phyloP scores from a whole-genome alignment of 2,329 filamentous ascomycete species.

The Colletotrichum viniferum region DNA sequence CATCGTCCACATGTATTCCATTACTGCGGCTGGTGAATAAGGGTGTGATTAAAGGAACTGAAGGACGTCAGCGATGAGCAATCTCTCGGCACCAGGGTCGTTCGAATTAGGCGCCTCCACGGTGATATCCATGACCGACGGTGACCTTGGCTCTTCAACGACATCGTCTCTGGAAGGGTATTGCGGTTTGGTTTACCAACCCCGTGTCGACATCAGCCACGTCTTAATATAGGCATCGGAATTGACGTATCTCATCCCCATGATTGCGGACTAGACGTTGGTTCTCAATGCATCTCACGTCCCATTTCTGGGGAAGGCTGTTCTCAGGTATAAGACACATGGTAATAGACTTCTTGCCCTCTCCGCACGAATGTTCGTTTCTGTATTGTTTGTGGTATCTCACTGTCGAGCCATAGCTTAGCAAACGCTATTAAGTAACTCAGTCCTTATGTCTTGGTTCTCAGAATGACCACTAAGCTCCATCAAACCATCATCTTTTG shows the following conservation, averaged over 20 bases:
- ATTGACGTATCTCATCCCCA: neutral
- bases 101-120: neutral
- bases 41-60: rapidly evolving
- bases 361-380: no score
- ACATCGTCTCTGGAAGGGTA: no score
- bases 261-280: neutral
- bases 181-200: neutral
- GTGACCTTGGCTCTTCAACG: neutral
- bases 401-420: neutral
- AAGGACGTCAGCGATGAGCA: neutral
- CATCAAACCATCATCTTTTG: rapidly evolving
- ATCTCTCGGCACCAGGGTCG: rapidly evolving
- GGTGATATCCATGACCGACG: rapidly evolving
- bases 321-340: neutral
- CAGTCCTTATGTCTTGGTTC: neutral
- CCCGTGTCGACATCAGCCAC: neutral
- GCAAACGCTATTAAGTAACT: neutral
- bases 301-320: neutral
- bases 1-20: neutral
- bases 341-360: no score
- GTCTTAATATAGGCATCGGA: neutral
- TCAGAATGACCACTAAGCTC: rapidly evolving
- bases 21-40: neutral
- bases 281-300: neutral
- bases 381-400: no score